Percentiles rank a stretch among this genome's conserved stretches.
These are phyloP conservation scores for Murraya koenigii DNA, from an alignment of 345 rosid species.

Conservation along the genomic window DNA sequence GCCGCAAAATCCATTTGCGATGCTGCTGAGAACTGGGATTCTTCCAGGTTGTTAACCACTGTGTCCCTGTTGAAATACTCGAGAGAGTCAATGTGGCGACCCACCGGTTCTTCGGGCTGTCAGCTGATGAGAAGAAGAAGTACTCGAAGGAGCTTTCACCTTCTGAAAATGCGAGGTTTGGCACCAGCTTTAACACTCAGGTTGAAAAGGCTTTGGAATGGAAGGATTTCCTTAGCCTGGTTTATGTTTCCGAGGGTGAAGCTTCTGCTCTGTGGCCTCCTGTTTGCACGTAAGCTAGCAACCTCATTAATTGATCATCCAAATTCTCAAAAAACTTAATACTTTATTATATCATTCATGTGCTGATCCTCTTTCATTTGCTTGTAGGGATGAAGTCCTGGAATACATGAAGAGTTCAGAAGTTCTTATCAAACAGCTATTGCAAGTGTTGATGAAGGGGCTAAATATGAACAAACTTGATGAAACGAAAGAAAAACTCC, in stretches of 20 bases:
- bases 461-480: conserved; percentile 38
- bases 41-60: conserved; percentile 51
- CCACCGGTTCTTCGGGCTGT: conserved; percentile 36
- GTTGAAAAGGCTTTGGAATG: conserved; percentile 49
- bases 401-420: conserved; percentile 43
- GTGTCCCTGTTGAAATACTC: conserved; percentile 40
- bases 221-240: conserved; percentile 55
- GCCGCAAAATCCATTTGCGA: conserved; percentile 40
- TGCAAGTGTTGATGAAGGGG: conserved; percentile 34
- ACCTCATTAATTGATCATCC: too few relatives aligned
- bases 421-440: conserved; percentile 30
- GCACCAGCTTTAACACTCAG: conserved; percentile 38
- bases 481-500: conserved; percentile 28
- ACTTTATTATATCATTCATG: too few relatives aligned
- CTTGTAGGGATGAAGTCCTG: conserved; percentile 21
- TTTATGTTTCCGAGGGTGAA: conserved; percentile 43
- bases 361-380: neutral
- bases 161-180: conserved; percentile 29
- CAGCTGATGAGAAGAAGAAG: conserved; percentile 38
- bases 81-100: conserved; percentile 36
- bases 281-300: conserved; percentile 29
- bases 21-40: conserved; percentile 52
- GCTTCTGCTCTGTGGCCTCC: conserved; percentile 43
- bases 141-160: conserved; percentile 34
- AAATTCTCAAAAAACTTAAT: too few relatives aligned